phyloP scores from a whole-genome alignment of 2,329 filamentous ascomycete species.

The Aureobasidium uvarum region DNA sequence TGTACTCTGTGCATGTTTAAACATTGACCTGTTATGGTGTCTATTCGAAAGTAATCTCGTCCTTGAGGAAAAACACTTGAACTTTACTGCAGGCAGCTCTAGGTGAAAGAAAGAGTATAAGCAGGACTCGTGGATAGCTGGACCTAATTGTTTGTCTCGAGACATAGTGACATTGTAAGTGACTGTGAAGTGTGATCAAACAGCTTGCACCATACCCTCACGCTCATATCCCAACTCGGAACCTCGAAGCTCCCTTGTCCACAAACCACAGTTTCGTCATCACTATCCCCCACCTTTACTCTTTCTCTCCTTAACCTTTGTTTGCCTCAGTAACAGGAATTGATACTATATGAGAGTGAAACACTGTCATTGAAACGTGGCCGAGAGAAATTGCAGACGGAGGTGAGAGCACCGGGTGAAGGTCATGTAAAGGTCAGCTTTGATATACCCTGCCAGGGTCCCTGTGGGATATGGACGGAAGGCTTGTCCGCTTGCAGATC shows the following conservation, averaged over 20 bases:
- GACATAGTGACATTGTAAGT: too few species aligned
- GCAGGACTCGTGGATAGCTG: too few species aligned
- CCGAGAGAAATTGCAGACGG: background rate
- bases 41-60: too few species aligned
- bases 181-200: background rate
- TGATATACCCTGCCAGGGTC: background rate
- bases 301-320: too few species aligned
- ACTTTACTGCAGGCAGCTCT: too few species aligned
- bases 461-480: background rate
- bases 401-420: background rate
- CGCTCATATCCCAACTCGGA: constrained; percentile 1
- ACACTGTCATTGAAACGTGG: background rate
- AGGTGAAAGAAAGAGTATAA: too few species aligned
- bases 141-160: too few species aligned
- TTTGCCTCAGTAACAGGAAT: too few species aligned
- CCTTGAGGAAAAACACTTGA: too few species aligned
- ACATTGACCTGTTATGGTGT: too few species aligned
- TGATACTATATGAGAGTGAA: too few species aligned
- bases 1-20: background rate
- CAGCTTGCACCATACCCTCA: background rate
- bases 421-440: background rate
- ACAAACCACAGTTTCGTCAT: background rate
- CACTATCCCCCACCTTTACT: background rate
- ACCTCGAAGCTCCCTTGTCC: background rate
- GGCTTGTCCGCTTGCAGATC: background rate